Base-by-base conservation (phyloP, 257 asterid genomes). In the Scutellaria minor region DNA sequence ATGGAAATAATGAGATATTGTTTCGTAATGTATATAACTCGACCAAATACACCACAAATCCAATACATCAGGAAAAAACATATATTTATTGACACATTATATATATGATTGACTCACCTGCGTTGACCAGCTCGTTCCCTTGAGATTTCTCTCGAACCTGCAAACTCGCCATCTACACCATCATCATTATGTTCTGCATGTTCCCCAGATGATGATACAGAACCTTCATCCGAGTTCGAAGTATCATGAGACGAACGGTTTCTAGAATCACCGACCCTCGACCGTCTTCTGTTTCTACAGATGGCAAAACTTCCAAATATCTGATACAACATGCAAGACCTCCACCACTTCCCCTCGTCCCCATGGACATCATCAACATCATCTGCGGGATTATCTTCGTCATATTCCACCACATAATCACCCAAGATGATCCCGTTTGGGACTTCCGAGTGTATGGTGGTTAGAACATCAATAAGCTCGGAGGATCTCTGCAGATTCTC, bases 331-430 rank as follows among this genome's bases (percentile, higher is more conserved):
- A 90, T 81, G 77, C 97, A 90, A 10, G 96, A 90, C 0, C 85
- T 85, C 91, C 91, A 90, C 97, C 96, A 90, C 18, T 80, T 88
- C 39, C 93, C 80, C 72, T 87, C 81, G 9, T 82, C 84, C 54
- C 80, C 74, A 42, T 70, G 90, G 56, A 84, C 77, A 50, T 85
- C 87, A 18, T 84, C 97, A 56, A 68, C 81, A 20, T 88, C 97
- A 66, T 90, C 93, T 11, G 78, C 93, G 11, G 93, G 85, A 72
- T 85, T 73, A 65, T 85, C 85, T 70, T 86, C 89, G 42, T 90
- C 96, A 68, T 90, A 87, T 52, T 90, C 97, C 24, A 90, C 85
- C 66, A 90, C 97, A 82, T 90, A 90, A 78, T 90, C 97, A 18
- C 96, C 96, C 41, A 90, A 74, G 75, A 90, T 89, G 44, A 90